Conservation (phyloP, 805 yeast species). For the Blastobotrys americana region DNA sequence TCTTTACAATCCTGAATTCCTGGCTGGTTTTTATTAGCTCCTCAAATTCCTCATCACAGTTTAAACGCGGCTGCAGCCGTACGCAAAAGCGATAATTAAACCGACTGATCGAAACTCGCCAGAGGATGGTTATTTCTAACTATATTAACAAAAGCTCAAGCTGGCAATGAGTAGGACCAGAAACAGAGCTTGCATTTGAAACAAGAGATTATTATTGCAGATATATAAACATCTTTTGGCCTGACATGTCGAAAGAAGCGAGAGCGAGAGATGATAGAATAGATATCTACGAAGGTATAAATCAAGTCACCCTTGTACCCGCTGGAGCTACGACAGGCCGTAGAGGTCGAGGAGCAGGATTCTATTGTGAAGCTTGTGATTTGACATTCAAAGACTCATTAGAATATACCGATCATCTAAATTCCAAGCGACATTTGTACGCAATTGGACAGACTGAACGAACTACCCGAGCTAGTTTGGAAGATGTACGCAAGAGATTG, state of each 20-base stretch:
- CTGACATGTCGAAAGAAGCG: slow-evolving; percentile 20
- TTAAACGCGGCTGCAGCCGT: too few relatives aligned
- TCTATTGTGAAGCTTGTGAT: slow-evolving; percentile 74
- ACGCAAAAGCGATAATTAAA: too few relatives aligned
- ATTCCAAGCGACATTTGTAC: slow-evolving; percentile 53
- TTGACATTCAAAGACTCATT: slow-evolving; percentile 76
- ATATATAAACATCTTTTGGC: too few relatives aligned
- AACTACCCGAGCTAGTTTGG: slow-evolving; percentile 39
- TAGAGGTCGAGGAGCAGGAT: slow-evolving; percentile 65
- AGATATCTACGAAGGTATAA: slow-evolving; percentile 28
- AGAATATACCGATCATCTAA: slow-evolving; percentile 76
- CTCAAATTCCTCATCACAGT: too few relatives aligned
- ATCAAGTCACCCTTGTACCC: slow-evolving; percentile 30
- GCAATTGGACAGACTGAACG: slow-evolving; percentile 33
- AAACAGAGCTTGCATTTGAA: too few relatives aligned
- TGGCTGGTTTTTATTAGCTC: too few relatives aligned
- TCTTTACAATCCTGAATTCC: too few relatives aligned
- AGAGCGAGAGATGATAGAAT: slow-evolving; percentile 23
- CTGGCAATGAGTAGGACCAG: too few relatives aligned
- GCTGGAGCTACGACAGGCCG: slow-evolving; percentile 31
- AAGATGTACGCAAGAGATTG: slow-evolving; percentile 41
- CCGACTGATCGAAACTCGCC: too few relatives aligned
- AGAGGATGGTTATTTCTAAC: too few relatives aligned
- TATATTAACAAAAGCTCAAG: too few relatives aligned
- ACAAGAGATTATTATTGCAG: too few relatives aligned